phyloP scores from a whole-genome alignment of 257 asterid genomes.

The Nicotiana tomentosiformis region DNA sequence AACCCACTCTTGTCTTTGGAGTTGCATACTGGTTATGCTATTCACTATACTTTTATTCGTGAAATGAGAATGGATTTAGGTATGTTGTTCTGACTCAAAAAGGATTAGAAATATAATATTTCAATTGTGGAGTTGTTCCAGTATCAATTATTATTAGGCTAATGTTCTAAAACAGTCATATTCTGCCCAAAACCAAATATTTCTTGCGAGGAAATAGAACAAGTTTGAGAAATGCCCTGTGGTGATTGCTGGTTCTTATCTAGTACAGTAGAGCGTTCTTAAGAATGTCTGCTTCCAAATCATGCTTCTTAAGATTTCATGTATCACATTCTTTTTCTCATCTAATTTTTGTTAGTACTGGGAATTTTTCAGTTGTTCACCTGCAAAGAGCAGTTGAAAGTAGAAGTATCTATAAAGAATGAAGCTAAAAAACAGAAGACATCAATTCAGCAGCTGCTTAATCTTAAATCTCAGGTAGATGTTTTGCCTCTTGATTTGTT shows the following conservation, averaged over 20 bases:
- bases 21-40: not conserved
- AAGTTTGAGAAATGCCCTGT: not conserved
- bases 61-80: not conserved
- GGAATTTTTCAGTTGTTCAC: conserved; percentile 35
- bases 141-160: not conserved
- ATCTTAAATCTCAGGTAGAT: conserved; percentile 58
- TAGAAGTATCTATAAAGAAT: conserved; percentile 49
- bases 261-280: not conserved
- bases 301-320: not conserved
- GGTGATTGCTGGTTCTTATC: not conserved
- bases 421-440: conserved; percentile 52
- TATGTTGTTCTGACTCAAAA: not conserved
- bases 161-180: not conserved
- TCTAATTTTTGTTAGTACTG: conserved; percentile 2
- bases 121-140: not conserved
- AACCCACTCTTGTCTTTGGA: not conserved
- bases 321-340: not conserved
- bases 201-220: not conserved
- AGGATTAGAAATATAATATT: not conserved
- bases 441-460: conserved; percentile 48
- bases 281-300: not conserved
- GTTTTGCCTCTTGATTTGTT: conserved; percentile 1
- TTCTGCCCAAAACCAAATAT: not conserved
- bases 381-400: conserved; percentile 52
- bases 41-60: not conserved